These are phyloP conservation scores for Delitschia confertaspora DNA, from an alignment of 495 filamentous ascomycete species.

Conservation along the genomic window DNA sequence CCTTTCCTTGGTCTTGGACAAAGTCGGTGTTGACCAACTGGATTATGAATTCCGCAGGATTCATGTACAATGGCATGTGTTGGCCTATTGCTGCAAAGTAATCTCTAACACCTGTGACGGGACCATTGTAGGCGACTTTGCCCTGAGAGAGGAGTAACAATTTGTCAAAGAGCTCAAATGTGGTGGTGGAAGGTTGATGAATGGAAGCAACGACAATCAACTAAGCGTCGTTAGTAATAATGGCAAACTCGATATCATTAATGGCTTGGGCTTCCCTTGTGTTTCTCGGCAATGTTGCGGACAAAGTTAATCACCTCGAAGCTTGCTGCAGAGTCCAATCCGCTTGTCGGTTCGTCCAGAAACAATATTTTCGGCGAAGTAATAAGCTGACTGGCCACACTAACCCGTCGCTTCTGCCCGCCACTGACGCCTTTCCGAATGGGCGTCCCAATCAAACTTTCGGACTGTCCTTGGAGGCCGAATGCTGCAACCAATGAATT, in stretches of 20 bases:
- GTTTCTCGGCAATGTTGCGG: conserved; percentile 51
- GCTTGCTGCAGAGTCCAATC: conserved; percentile 62
- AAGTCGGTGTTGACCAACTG: conserved; percentile 73
- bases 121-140: conserved; percentile 59
- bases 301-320: conserved; percentile 60
- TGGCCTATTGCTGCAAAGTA: conserved; percentile 54
- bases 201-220: conserved; percentile 69
- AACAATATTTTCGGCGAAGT: conserved; percentile 71
- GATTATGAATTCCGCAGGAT: conserved; percentile 70
- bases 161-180: conserved; percentile 71
- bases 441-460: conserved; percentile 65
- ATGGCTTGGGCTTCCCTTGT: conserved; percentile 45
- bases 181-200: conserved; percentile 70
- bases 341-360: conserved; percentile 73
- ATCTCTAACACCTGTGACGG: conserved; percentile 40
- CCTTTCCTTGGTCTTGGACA: conserved; percentile 38
- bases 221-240: conserved; percentile 29
- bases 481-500: conserved; percentile 50
- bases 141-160: conserved; percentile 63
- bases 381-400: conserved; percentile 69
- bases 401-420: conserved; percentile 70
- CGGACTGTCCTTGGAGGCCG: conserved; percentile 53
- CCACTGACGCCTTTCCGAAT: conserved; percentile 71
- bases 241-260: neutral
- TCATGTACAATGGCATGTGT: conserved; percentile 55